Evolutionary conservation across 257 asterid genomes (phyloP).

Genomic region (Parsonsia alboflavescens): DNA sequence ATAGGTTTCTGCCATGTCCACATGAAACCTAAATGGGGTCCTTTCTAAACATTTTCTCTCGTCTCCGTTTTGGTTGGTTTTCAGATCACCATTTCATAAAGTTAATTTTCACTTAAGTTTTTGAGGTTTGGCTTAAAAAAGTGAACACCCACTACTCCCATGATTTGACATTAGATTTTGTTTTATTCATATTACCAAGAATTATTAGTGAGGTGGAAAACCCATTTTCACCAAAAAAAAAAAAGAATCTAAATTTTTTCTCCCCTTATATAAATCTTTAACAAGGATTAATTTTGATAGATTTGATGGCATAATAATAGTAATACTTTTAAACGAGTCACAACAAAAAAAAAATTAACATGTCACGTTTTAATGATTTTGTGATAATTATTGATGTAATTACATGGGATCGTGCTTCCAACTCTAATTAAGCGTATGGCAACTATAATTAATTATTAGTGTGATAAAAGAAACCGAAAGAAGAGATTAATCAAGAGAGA

Average conservation of each 20-base stretch:
- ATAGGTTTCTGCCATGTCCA: constrained; percentile 5
- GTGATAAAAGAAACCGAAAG: neutral
- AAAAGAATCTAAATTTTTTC: too few species aligned
- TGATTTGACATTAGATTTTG: constrained; percentile 10
- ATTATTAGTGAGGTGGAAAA: too few species aligned
- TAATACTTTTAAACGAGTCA: neutral
- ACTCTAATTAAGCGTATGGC: neutral
- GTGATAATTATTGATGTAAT: neutral
- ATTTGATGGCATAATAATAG: neutral
- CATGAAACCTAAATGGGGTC: constrained; percentile 18
- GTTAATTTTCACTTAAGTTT: constrained; percentile 1
- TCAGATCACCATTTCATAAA: neutral
- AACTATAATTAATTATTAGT: too few species aligned
- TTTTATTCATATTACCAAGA: neutral
- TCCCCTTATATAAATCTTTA: too few species aligned
- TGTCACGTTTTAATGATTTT: neutral
- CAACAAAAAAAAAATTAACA: neutral
- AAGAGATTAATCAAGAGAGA: neutral
- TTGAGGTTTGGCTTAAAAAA: neutral
- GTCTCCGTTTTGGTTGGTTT: constrained; percentile 20
- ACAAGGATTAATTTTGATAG: neutral
- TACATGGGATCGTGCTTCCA: neutral
- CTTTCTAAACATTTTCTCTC: constrained; percentile 5
- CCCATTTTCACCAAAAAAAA: too few species aligned
- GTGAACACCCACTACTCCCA: neutral